A percentile compares a stretch with the other conserved stretches of the same genome.
These are phyloP conservation scores for Aspergillus vadensis DNA, from an alignment of 2,329 filamentous ascomycete species.

Conservation along the genomic window DNA sequence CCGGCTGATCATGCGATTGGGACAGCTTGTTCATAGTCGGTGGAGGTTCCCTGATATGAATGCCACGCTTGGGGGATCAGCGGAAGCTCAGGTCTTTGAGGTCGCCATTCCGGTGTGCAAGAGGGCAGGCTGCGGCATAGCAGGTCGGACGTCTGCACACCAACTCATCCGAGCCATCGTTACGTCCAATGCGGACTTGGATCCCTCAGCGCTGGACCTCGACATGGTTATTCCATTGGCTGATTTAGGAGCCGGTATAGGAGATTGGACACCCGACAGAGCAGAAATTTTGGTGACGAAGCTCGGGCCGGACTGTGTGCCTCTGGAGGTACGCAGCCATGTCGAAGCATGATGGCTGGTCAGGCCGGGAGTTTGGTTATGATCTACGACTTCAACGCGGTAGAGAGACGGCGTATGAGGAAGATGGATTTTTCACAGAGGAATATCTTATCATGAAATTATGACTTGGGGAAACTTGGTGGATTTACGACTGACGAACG, in stretches of 20 bases:
- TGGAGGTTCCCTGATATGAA: not conserved
- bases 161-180: not conserved
- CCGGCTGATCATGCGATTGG: not conserved
- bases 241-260: not conserved
- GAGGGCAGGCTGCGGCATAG: not conserved
- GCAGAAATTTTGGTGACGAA: not conserved
- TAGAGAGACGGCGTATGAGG: no score
- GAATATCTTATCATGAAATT: no score
- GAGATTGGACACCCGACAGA: not conserved
- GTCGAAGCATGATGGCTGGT: not conserved
- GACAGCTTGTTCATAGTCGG: not conserved
- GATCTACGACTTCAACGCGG: no score
- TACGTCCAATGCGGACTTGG: not conserved
- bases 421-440: no score
- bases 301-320: not conserved
- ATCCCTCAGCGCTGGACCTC: not conserved
- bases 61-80: not conserved
- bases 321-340: not conserved
- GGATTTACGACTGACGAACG: no score
- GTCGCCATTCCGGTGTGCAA: not conserved
- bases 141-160: not conserved
- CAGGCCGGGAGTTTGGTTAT: no score
- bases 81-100: not conserved
- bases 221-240: not conserved
- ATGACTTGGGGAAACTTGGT: no score